A percentile compares a stretch with the other conserved stretches of the same genome.
Conservation (phyloP, 2,329 filamentous ascomycete species). For the Phyllosticta citribraziliensis region DNA sequence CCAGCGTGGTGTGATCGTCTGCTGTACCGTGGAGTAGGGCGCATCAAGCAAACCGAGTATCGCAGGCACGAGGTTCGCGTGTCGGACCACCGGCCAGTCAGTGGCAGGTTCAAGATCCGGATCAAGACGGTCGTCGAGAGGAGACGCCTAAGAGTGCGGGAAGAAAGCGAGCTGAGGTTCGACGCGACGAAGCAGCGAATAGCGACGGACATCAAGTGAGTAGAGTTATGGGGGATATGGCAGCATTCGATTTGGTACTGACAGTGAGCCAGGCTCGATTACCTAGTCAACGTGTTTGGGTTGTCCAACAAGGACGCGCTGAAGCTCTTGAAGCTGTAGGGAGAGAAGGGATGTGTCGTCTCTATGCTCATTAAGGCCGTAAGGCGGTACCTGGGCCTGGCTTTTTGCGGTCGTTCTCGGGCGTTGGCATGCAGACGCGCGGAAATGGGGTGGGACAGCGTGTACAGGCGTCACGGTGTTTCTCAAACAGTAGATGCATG, state of each 20-base stretch:
- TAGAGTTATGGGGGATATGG: conserved; percentile 13
- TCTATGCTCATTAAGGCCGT: not conserved
- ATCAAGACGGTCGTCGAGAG: conserved; percentile 71
- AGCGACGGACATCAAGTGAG: conserved; percentile 68
- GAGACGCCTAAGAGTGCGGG: conserved; percentile 57
- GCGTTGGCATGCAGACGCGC: too few relatives aligned
- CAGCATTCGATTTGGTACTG: not conserved
- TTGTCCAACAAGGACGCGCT: conserved; percentile 44
- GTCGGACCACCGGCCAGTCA: conserved; percentile 89
- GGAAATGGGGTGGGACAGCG: not conserved
- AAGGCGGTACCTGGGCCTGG: not conserved
- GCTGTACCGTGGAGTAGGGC: conserved; percentile 71
- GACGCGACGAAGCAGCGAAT: conserved; percentile 60
- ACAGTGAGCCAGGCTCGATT: conserved; percentile 46
- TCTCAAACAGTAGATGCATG: not conserved
- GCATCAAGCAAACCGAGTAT: conserved; percentile 83
- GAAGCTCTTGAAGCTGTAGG: conserved; percentile 8
- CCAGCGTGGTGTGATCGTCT: conserved; percentile 96
- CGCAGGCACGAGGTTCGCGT: conserved; percentile 78
- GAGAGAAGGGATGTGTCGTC: not conserved
- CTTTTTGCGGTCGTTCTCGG: not conserved
- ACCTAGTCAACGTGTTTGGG: conserved; percentile 54
- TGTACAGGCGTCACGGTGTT: not conserved
- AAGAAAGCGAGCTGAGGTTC: conserved; percentile 65
- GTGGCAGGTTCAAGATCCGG: conserved; percentile 69